phyloP scores from a whole-genome alignment of 2,329 filamentous ascomycete genomes.

The Diaporthe capsici region DNA sequence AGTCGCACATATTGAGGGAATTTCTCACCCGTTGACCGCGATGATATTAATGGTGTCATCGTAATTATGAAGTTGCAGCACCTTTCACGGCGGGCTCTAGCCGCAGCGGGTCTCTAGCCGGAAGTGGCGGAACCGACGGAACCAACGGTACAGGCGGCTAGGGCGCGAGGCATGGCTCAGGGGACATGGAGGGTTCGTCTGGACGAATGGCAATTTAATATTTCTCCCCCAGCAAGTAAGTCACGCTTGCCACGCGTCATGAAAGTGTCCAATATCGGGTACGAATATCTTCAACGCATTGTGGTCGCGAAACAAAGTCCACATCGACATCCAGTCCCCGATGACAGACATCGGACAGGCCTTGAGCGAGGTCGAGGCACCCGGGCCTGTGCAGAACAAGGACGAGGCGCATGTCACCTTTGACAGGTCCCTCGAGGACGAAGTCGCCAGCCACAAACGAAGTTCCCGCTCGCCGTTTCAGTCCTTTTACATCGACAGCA shows the following conservation, averaged over 20 bases:
- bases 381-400: not conserved
- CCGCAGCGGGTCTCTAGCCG: not conserved
- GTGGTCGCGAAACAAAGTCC: not conserved
- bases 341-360: not conserved
- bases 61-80: not conserved
- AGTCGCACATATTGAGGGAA: not conserved
- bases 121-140: not conserved
- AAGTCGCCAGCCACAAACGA: not conserved
- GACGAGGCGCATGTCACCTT: not conserved
- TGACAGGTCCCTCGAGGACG: not conserved
- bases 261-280: too few relatives aligned
- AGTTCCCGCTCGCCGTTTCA: not conserved
- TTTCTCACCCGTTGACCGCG: not conserved
- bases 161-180: not conserved
- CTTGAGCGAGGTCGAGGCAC: not conserved
- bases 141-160: not conserved
- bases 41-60: not conserved
- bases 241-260: not conserved
- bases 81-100: not conserved
- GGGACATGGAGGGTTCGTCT: not conserved
- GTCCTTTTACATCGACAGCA: not conserved
- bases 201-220: not conserved
- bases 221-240: not conserved
- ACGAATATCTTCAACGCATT: not conserved
- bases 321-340: not conserved